Conservation (phyloP, 495 filamentous ascomycete species). For the Tuber aestivum region DNA sequence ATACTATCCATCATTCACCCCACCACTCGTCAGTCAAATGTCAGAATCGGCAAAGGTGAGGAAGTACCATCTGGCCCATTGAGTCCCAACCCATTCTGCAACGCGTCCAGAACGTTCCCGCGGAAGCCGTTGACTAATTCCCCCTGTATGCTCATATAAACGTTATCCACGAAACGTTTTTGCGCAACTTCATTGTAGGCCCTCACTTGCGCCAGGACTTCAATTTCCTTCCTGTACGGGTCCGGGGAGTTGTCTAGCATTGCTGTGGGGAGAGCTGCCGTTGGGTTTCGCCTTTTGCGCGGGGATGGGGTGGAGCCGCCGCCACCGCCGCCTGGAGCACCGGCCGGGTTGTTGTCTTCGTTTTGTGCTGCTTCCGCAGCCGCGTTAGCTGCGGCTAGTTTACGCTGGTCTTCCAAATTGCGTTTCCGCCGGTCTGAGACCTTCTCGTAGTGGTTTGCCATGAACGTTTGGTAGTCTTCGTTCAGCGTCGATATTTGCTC, state of each 20-base stretch:
- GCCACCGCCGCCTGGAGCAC: not conserved
- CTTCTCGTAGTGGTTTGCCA: slow-evolving; percentile 17
- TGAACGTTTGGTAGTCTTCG: slow-evolving; percentile 31
- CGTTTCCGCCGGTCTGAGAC: slow-evolving; percentile 20
- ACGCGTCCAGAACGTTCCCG: slow-evolving; percentile 7
- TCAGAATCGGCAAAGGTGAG: not conserved
- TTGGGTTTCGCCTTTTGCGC: slow-evolving; percentile 16
- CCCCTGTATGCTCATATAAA: slow-evolving; percentile 36
- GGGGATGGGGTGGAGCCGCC: slow-evolving; percentile 5
- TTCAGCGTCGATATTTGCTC: slow-evolving; percentile 36
- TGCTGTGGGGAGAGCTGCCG: not conserved
- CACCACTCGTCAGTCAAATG: not conserved
- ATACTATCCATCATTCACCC: slow-evolving; percentile 16
- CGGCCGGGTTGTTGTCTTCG: not conserved
- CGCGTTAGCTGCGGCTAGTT: not conserved
- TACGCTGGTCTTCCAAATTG: slow-evolving; percentile 30
- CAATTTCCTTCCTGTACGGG: slow-evolving; percentile 33
- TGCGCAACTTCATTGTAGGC: slow-evolving; percentile 38
- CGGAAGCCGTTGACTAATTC: slow-evolving; percentile 26
- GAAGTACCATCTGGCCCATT: slow-evolving; percentile 28
- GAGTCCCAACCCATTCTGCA: slow-evolving; percentile 25
- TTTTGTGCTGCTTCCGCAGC: not conserved
- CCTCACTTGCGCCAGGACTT: slow-evolving; percentile 30
- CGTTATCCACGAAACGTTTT: slow-evolving; percentile 39
- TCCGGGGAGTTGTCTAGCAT: slow-evolving; percentile 19